Evolutionary conservation across 2,329 filamentous ascomycete genomes (phyloP).

Genomic region (Ceratocystis cacaofunesta): DNA sequence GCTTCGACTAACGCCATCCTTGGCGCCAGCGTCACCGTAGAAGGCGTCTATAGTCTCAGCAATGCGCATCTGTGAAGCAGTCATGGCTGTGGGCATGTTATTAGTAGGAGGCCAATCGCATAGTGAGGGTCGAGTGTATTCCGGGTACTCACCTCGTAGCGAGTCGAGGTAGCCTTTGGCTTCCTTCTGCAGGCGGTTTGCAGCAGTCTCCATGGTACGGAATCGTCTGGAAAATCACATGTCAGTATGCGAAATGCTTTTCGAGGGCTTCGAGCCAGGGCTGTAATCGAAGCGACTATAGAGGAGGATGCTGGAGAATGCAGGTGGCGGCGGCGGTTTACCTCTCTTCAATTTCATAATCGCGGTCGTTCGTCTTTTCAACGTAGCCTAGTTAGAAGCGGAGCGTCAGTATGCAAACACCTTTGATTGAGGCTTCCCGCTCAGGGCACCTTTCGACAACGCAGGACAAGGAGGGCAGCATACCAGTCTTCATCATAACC

Average conservation of each 20-base stretch:
- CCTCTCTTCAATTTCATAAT: conserved; percentile 96
- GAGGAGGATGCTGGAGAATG: no score
- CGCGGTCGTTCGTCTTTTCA: conserved; percentile 94
- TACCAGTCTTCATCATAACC: conserved; percentile 99
- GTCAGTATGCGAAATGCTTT: background rate
- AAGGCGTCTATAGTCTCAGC: conserved; percentile 99
- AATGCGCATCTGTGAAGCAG: conserved; percentile 96
- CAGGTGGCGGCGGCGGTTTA: conserved; percentile 25
- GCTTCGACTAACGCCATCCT: conserved; percentile 85
- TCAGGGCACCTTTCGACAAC: background rate
- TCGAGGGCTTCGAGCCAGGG: background rate
- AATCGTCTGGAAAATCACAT: conserved; percentile 52
- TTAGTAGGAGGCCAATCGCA: background rate
- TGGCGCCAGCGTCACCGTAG: conserved; percentile 89
- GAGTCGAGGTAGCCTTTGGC: conserved; percentile 97
- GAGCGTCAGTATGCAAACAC: background rate
- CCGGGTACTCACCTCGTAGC: conserved; percentile 51
- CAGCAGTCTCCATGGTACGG: conserved; percentile 91
- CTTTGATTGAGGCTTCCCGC: background rate
- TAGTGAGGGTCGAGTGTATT: background rate
- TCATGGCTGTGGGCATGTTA: conserved; percentile 56
- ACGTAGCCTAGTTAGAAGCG: conserved; percentile 54
- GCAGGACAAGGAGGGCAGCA: conserved; percentile 20
- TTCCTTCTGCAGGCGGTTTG: conserved; percentile 85
- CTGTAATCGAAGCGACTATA: background rate